Base-by-base conservation (phyloP, 2,329 filamentous ascomycete genomes). In the Alternaria sp. region DNA sequence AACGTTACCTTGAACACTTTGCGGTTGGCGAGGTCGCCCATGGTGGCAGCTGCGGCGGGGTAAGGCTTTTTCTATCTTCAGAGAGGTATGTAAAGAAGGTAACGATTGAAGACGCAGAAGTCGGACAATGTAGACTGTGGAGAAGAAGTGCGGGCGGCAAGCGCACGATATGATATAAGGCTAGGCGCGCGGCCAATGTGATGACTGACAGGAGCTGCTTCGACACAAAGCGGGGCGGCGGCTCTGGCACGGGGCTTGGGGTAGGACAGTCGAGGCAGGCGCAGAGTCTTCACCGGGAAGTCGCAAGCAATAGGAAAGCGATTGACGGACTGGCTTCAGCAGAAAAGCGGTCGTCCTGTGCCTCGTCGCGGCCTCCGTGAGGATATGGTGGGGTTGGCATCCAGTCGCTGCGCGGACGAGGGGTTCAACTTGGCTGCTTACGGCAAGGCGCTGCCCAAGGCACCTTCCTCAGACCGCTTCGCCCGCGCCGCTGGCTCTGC, bases 21-120 rank as follows among this genome's bases (percentile, higher is more conserved):
- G 83, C 93, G 91, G 79, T 89, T 89, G 68, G 84, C 83, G 65
- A 89, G 81, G 74, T 89, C 87, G 70, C 84, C 81, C 88, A 90
- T 90, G 75, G 61, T 67, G 46, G 56, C 47, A 57, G 57, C 25
- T 30, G 65, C 54, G 62, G 64, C 47, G 59, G 51, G 36, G 60
- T 52, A 51, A 8, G 19, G 81, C 49, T 40, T 4, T 49, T 28
- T 66, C 25, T 51, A 15, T 19, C 30, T 32, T 32, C 30, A n/a
- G n/a, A n/a, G n/a, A n/a, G n/a, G n/a, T n/a, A n/a, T n/a, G n/a
- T n/a, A n/a, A n/a, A 32, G 12, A 32, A 32, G 30, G 30, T 32
- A 32, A 32, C 30, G 30, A 32, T 32, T 2, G 30, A 32, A 32
- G 12, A 2, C 6, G 30, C 30, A 32, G 30, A 47, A 32, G 61